phyloP scores from a whole-genome alignment of 495 filamentous ascomycete genomes.

The Hyaloscypha hepaticicola region DNA sequence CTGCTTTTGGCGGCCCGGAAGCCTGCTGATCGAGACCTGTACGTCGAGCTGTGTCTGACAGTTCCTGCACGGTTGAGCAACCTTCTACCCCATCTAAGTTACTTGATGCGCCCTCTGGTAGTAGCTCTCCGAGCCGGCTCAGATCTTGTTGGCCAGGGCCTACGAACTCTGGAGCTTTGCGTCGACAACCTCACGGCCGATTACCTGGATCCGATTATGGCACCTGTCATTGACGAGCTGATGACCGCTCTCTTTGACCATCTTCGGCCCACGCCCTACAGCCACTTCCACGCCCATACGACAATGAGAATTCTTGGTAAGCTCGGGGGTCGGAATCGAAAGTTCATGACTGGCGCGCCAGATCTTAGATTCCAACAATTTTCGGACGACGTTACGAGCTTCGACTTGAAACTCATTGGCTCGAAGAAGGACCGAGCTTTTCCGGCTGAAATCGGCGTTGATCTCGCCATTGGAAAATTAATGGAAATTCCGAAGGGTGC shows the following conservation, averaged over 20 bases:
- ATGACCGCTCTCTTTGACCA: constrained; percentile 98
- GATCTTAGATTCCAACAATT: constrained; percentile 77
- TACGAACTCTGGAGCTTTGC: constrained; percentile 92
- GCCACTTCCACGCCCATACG: constrained; percentile 94
- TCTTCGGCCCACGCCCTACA: constrained; percentile 86
- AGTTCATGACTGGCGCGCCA: constrained; percentile 87
- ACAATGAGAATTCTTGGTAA: constrained; percentile 99
- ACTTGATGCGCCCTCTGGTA: constrained; percentile 94
- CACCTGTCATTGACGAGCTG: constrained; percentile 95
- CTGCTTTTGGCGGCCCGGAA: constrained; percentile 85
- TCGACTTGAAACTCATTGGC: constrained; percentile 86
- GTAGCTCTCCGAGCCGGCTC: constrained; percentile 89
- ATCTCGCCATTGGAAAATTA: constrained; percentile 82
- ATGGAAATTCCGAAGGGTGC: constrained; percentile 68
- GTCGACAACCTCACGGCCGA: constrained; percentile 98
- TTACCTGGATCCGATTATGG: constrained; percentile 98
- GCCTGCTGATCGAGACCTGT: constrained; percentile 87
- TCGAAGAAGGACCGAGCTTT: constrained; percentile 85
- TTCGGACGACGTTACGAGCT: constrained; percentile 79
- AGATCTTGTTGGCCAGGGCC: constrained; percentile 90
- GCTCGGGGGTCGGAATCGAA: constrained; percentile 89
- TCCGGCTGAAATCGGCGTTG: constrained; percentile 79
- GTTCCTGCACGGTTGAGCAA: constrained; percentile 95
- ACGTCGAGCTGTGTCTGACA: constrained; percentile 93
- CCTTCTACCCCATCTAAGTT: constrained; percentile 93